phyloP scores from a whole-genome alignment of 192 early-diverging fungal genomes.

The Rhizophlyctis rosea region DNA sequence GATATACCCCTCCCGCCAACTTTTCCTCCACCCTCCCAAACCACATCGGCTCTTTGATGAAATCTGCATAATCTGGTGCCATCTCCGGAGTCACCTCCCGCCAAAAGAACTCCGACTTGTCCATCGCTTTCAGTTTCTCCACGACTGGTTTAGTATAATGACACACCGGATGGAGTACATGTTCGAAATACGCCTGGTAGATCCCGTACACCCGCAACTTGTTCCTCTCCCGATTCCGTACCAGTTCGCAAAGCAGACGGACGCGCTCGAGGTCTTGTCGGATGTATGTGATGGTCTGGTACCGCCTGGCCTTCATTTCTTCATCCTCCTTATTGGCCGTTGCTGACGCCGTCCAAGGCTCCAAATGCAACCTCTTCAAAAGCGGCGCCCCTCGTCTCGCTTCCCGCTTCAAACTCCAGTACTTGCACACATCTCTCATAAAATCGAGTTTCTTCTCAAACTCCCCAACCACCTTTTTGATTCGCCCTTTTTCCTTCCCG shows the following conservation, averaged over 20 bases:
- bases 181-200: slow-evolving; percentile 65
- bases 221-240: slow-evolving; percentile 54
- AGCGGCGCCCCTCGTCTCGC: slow-evolving; percentile 88
- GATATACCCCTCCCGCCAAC: slow-evolving; percentile 56
- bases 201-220: slow-evolving; percentile 44
- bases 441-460: slow-evolving; percentile 54
- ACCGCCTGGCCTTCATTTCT: slow-evolving; percentile 67
- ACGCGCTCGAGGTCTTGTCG: slow-evolving; percentile 88
- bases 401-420: slow-evolving; percentile 94
- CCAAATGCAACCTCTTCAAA: slow-evolving; percentile 91
- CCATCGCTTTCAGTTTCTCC: slow-evolving; percentile 65
- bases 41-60: slow-evolving; percentile 76
- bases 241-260: slow-evolving; percentile 76
- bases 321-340: slow-evolving; percentile 68
- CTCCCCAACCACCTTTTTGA: slow-evolving; percentile 18
- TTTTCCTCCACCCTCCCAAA: slow-evolving; percentile 63
- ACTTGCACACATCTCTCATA: slow-evolving; percentile 72
- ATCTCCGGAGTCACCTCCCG: slow-evolving; percentile 63
- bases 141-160: slow-evolving; percentile 63
- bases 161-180: slow-evolving; percentile 67
- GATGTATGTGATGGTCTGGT: slow-evolving; percentile 23
- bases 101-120: slow-evolving; percentile 65
- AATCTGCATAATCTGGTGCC: slow-evolving; percentile 73
- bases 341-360: slow-evolving; percentile 77
- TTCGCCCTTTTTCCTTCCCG: slow-evolving; percentile 7